Percentiles rank a stretch among this genome's conserved stretches.
Evolutionary conservation across 495 filamentous ascomycete species (phyloP).

Genomic region (Peziza echinospora): DNA sequence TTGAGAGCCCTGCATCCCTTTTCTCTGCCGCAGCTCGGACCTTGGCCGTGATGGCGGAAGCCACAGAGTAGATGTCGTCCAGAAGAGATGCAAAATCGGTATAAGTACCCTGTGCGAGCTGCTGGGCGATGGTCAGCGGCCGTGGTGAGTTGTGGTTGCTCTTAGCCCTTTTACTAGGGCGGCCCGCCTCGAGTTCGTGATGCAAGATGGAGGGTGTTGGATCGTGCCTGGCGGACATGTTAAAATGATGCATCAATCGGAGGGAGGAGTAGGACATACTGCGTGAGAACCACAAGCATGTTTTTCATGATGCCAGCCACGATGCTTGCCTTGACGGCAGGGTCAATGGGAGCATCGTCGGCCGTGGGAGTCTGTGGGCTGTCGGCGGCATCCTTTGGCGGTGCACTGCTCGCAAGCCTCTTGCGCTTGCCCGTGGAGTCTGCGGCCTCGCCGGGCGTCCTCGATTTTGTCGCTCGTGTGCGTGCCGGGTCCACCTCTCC

Average conservation of each 20-base stretch:
- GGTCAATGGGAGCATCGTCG: too few relatives aligned
- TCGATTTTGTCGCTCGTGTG: background rate
- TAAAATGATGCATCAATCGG: too few relatives aligned
- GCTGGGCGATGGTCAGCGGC: slow-evolving; percentile 10
- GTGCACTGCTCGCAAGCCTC: slow-evolving; percentile 1
- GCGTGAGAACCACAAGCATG: slow-evolving; percentile 13
- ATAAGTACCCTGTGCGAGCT: slow-evolving; percentile 8
- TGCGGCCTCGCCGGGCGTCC: background rate
- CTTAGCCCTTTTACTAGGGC: background rate
- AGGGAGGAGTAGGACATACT: slow-evolving; percentile 6
- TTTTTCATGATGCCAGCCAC: slow-evolving; percentile 10
- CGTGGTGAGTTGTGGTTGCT: slow-evolving; percentile 3
- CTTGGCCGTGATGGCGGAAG: slow-evolving; percentile 4
- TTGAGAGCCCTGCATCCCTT: background rate
- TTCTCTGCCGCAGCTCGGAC: background rate
- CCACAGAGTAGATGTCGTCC: slow-evolving; percentile 11
- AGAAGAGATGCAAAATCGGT: slow-evolving; percentile 8
- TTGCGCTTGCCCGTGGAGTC: slow-evolving; percentile 11
- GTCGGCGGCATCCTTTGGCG: background rate
- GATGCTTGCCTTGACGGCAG: background rate
- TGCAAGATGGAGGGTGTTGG: slow-evolving; percentile 11
- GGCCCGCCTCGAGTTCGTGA: background rate
- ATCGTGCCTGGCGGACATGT: slow-evolving; percentile 10
- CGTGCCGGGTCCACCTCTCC: background rate
- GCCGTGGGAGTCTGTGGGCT: background rate